A percentile compares a stretch with the other conserved stretches of the same genome.
Conservation (phyloP, 2,329 filamentous ascomycete genomes). For the Macrophomina phaseolina region DNA sequence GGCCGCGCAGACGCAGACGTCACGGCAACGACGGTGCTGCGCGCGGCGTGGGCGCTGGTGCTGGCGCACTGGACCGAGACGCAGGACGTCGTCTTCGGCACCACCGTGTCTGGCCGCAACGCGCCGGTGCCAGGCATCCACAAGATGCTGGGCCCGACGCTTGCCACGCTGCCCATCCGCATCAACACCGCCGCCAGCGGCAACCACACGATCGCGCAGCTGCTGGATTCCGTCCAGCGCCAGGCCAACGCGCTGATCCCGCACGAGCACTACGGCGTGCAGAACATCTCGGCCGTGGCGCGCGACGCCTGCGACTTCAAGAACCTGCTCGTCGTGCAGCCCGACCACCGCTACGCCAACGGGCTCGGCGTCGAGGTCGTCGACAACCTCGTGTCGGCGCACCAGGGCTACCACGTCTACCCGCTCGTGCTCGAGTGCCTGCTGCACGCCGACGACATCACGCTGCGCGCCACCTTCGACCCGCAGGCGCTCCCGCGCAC, state of each 20-base stretch:
- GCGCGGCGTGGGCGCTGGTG: constrained; percentile 38
- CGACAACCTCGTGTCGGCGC: constrained; percentile 1
- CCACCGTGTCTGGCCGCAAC: constrained; percentile 35
- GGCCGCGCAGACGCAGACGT: not conserved
- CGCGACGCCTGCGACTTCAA: constrained; percentile 53
- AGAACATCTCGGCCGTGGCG: not conserved
- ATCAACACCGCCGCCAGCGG: constrained; percentile 28
- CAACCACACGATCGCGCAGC: constrained; percentile 27
- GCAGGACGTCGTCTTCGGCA: constrained; percentile 37
- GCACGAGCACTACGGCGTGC: constrained; percentile 1
- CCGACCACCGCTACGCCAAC: constrained; percentile 23
- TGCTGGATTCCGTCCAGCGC: not conserved
- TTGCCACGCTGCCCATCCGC: constrained; percentile 39
- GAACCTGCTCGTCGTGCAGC: constrained; percentile 59
- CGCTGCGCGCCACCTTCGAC: not conserved
- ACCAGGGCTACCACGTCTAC: constrained; percentile 10
- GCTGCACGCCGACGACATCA: not conserved
- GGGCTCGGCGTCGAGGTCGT: not conserved
- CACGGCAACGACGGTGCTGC: constrained; percentile 44
- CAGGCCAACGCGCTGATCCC: not conserved
- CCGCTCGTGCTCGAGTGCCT: constrained; percentile 29
- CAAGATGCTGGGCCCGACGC: constrained; percentile 35
- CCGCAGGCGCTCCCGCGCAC: not conserved
- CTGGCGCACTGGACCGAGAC: constrained; percentile 45
- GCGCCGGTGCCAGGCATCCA: constrained; percentile 31